Base-by-base conservation (phyloP, 1,139 yeast species). In the Geotrichum histeridarum region DNA sequence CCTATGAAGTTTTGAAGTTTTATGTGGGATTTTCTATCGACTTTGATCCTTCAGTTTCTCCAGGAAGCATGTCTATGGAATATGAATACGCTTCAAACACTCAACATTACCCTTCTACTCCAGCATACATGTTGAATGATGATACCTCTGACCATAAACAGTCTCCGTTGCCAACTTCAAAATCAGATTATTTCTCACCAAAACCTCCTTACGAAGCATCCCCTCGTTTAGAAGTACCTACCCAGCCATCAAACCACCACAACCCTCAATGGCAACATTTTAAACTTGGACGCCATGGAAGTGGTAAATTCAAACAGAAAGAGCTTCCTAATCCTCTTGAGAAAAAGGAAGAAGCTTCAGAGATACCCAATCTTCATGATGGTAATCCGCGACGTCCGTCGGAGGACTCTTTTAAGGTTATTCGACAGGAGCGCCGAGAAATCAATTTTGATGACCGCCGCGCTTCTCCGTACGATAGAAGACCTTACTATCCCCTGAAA, bases 361-460 rank as follows among this genome's bases (percentile, higher is more conserved):
- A 6, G 53, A 47, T 18, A 18, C 27, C 27, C 37, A 54, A 55
- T 30, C 27, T 51, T 11, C 49, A 39, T 32, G 54, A 45, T 14
- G 14, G 35, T 51, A 47, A 50, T 11, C 14, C 41, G 6, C 38
- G 57, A 14, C 37, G 55, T 17, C 53, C 59, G 1, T 56, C 61
- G 4, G 65, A 64, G 39, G 75, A 73, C 54, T 73, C 87, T 0
- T 87, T 88, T 65, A 77, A 84, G 58, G 85, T 87, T 0, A 76
- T 87, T 12, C 70, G 91, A 38, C 81, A 83, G n/a, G 81, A 79
- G 43, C 74, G 78, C 14, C 73, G 80, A 32, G 94, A 86, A 64
- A 86, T 88, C 56, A 90, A 89, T 69, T 87, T 88, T 66, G 94
- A 88, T 64, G 84, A 87, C 63, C 75, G 91, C 54, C 73, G 95